phyloP scores from a whole-genome alignment of 148 eudicot species.

The Silene latifolia region DNA sequence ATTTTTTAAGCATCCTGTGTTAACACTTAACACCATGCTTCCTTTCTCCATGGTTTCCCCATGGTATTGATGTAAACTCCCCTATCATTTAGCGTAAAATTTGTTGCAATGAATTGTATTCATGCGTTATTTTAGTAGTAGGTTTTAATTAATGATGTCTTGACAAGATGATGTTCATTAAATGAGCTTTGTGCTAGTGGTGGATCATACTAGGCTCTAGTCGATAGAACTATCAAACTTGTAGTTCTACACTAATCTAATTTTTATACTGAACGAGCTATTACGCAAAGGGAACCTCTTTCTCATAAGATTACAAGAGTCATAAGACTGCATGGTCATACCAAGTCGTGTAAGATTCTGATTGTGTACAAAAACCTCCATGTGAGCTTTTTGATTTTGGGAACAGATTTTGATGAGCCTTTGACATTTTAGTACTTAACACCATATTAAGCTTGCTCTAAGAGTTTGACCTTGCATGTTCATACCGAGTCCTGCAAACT shows the following conservation, averaged over 20 bases:
- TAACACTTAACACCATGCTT: neutral
- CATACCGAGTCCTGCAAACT: neutral
- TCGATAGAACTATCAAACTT: neutral
- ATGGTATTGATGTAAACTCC: neutral
- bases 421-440: neutral
- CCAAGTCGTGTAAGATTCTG: neutral
- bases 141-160: neutral
- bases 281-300: neutral
- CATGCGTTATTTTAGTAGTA: neutral
- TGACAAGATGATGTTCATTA: neutral
- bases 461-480: conserved; percentile 1
- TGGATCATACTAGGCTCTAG: neutral
- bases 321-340: neutral
- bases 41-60: conserved; percentile 5
- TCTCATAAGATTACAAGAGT: neutral
- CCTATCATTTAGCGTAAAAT: neutral
- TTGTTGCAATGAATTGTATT: neutral
- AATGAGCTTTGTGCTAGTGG: conserved; percentile 4
- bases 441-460: neutral
- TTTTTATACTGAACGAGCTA: neutral
- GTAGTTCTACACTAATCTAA: neutral
- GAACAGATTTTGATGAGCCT: neutral
- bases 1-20: neutral
- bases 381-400: neutral
- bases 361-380: neutral